Base-by-base conservation (phyloP, 2,329 filamentous ascomycete species). In the Pyricularia grisea region DNA sequence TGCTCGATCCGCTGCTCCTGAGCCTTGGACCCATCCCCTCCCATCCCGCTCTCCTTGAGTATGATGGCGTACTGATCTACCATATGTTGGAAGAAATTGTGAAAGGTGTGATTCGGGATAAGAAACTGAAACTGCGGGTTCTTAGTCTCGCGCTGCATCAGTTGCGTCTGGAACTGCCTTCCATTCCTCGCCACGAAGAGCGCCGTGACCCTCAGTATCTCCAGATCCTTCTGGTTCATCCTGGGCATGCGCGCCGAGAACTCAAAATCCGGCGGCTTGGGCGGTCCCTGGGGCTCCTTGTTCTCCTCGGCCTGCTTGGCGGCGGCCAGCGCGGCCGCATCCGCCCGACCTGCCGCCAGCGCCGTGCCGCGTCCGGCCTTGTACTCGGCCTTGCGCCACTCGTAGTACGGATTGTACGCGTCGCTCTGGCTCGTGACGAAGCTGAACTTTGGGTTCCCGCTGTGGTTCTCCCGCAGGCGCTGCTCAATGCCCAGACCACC, bases 41-140 rank as follows among this genome's bases (percentile, higher is more conserved):
- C 87, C 9, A 89, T 84, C 0, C 89, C 90, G 69, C 88, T 85
- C 9, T 88, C 85, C 69, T 88, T 87, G 69, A 97, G 77, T 33
- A 97, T 81, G 67, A 90, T 85, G n/a, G 91, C 91, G 79, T 98
- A 98, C 77, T 99, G 95, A 73, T 98, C 94, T 70, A 97, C 89
- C 70, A 97, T 85, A 72, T 94, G 88, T 74, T 93, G 92, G 79
- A 97, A 98, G 82, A 95, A 98, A 78, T 94, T 94, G 82, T 98
- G 93, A 72, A 97, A 90, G 75, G 92, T 97, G 82, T 99, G 95
- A 75, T 97, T 96, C 20, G 94, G 93, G 68, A 94, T 90, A 68
- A 99, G 84, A 76, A 99, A 99, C 79, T 97, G 93, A 78, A 98
- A 99, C 77, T 99, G 94, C 73, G 90, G 93, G 79, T 97, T 98